A percentile compares a stretch with the other conserved stretches of the same genome.
phyloP scores from a whole-genome alignment of 805 yeast species.

The Citeromyces nyonsensis region DNA sequence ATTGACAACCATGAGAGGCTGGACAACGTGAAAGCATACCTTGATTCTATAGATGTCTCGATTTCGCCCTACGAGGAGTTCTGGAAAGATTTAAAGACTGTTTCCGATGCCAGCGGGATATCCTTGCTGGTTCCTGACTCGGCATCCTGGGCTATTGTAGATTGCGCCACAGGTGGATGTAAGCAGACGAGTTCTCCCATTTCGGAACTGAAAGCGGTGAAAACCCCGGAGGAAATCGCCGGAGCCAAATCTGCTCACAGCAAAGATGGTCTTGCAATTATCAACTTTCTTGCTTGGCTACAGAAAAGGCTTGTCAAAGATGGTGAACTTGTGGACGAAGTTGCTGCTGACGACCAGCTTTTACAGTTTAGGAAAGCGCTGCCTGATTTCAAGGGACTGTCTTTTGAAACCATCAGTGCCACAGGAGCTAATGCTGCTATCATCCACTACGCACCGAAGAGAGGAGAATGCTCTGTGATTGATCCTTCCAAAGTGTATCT shows the following conservation, averaged over 20 bases:
- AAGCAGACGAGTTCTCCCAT: conserved; percentile 22
- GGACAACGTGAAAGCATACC: conserved; percentile 17
- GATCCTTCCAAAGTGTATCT: conserved; percentile 57
- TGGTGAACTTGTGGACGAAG: conserved; percentile 33
- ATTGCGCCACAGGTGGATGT: conserved; percentile 23
- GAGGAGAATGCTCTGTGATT: conserved; percentile 38
- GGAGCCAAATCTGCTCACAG: conserved; percentile 68
- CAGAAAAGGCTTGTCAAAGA: conserved; percentile 34
- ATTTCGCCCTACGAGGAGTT: conserved; percentile 26
- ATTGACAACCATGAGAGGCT: conserved; percentile 20
- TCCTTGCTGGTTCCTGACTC: conserved; percentile 21
- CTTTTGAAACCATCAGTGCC: conserved; percentile 66
- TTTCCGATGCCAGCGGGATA: conserved; percentile 13
- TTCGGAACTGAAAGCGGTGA: conserved; percentile 55
- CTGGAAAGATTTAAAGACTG: conserved; percentile 23
- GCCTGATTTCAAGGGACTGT: conserved; percentile 43
- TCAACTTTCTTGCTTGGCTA: conserved; percentile 72
- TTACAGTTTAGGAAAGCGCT: conserved; percentile 25
- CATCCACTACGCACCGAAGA: conserved; percentile 62
- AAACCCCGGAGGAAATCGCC: conserved; percentile 54
- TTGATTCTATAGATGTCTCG: conserved; percentile 25
- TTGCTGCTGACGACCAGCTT: conserved; percentile 38
- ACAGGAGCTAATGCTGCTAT: conserved; percentile 65
- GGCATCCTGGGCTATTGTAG: conserved; percentile 56
- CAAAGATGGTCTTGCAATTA: conserved; percentile 70